Percentiles rank a stretch among this genome's conserved stretches.
phyloP scores from a whole-genome alignment of 306 rosid species.

The Medicago ruthenica region DNA sequence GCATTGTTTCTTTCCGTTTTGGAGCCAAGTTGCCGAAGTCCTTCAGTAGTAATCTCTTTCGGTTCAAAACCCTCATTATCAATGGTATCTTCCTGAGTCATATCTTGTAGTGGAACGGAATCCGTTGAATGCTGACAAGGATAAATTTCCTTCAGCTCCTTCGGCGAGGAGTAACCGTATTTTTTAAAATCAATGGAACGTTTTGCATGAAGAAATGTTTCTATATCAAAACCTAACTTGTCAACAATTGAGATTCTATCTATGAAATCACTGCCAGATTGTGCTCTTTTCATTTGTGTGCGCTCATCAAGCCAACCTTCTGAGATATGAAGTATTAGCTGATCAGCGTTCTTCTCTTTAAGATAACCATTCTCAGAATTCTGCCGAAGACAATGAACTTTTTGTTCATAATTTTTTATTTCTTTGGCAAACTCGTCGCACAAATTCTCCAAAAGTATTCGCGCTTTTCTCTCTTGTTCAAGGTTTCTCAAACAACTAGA shows the following conservation, averaged over 20 bases:
- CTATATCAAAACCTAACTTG: slow-evolving; percentile 77
- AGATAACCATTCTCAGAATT: slow-evolving; percentile 53
- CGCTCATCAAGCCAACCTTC: slow-evolving; percentile 96
- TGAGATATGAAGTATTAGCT: slow-evolving; percentile 71
- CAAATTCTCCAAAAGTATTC: slow-evolving; percentile 72
- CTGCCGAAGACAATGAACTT: slow-evolving; percentile 56
- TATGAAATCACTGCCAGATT: slow-evolving; percentile 42
- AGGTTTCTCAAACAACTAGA: slow-evolving; percentile 64
- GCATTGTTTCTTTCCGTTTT: slow-evolving; percentile 10
- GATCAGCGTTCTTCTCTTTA: slow-evolving; percentile 48
- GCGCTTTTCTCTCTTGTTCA: slow-evolving; percentile 75
- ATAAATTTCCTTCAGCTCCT: slow-evolving; percentile 56
- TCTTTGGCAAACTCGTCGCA: slow-evolving; percentile 89
- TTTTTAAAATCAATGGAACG: slow-evolving; percentile 50
- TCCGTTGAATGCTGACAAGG: slow-evolving; percentile 41
- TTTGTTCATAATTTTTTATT: slow-evolving; percentile 68
- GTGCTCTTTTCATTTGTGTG: slow-evolving; percentile 63
- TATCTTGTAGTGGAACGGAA: slow-evolving; percentile 58
- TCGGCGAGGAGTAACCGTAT: slow-evolving; percentile 46
- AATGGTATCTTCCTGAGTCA: slow-evolving; percentile 56
- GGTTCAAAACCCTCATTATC: slow-evolving; percentile 43
- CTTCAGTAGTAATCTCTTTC: slow-evolving; percentile 39
- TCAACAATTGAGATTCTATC: slow-evolving; percentile 67
- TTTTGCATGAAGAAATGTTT: slow-evolving; percentile 78
- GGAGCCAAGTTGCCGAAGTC: slow-evolving; percentile 39